A percentile compares a stretch with the other conserved stretches of the same genome.
Conservation (phyloP, 495 filamentous ascomycete species). For the Acidomyces sp. region DNA sequence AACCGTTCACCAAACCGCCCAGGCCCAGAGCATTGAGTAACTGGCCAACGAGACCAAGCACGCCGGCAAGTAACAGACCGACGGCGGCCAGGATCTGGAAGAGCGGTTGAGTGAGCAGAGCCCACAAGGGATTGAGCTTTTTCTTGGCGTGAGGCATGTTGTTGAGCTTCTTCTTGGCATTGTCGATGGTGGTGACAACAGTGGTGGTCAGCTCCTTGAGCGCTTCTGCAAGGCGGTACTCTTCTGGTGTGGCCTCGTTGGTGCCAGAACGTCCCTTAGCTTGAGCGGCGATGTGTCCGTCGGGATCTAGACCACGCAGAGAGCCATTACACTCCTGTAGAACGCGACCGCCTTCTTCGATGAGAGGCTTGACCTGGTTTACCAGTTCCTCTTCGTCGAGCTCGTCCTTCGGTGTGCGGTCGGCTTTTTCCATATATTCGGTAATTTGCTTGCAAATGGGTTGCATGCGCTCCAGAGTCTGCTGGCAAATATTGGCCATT, state of each 20-base stretch:
- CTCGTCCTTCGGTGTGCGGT: slow-evolving; percentile 75
- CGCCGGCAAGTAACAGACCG: slow-evolving; percentile 68
- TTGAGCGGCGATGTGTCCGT: slow-evolving; percentile 70
- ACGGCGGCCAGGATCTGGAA: slow-evolving; percentile 91
- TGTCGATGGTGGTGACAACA: slow-evolving; percentile 65
- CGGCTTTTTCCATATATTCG: slow-evolving; percentile 68
- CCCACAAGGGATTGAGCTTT: slow-evolving; percentile 80
- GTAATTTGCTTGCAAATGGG: slow-evolving; percentile 81
- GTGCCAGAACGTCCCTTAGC: slow-evolving; percentile 71
- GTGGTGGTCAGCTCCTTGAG: slow-evolving; percentile 61
- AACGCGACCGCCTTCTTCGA: slow-evolving; percentile 72
- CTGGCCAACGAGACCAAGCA: slow-evolving; percentile 68
- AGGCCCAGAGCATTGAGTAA: slow-evolving; percentile 74
- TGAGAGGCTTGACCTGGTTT: slow-evolving; percentile 66
- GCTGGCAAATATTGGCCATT: slow-evolving; percentile 59
- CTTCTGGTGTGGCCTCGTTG: slow-evolving; percentile 74
- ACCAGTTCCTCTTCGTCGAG: slow-evolving; percentile 85
- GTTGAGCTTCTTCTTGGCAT: slow-evolving; percentile 70
- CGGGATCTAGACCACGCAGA: slow-evolving; percentile 82
- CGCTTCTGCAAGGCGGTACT: slow-evolving; percentile 69
- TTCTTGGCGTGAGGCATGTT: slow-evolving; percentile 93
- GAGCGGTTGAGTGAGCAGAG: slow-evolving; percentile 65
- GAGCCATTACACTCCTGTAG: slow-evolving; percentile 79
- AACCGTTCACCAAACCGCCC: slow-evolving; percentile 61
- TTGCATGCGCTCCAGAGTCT: slow-evolving; percentile 69